Percentiles rank a stretch among this genome's conserved stretches.
phyloP scores from a whole-genome alignment of 352 stramenopile genomes.

The Halophytophthora polymorphica region DNA sequence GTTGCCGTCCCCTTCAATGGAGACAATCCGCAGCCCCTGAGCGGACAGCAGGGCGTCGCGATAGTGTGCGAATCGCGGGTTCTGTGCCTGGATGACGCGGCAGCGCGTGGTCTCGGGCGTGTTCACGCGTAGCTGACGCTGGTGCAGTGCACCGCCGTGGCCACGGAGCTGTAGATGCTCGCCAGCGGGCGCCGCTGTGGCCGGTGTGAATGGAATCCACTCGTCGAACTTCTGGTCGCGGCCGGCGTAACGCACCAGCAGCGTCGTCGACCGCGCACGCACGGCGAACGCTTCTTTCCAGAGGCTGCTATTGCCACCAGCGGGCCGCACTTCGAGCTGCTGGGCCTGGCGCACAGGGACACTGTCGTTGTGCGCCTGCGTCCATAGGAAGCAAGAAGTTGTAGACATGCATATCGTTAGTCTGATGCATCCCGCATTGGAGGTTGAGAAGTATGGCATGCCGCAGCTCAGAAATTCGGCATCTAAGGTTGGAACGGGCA shows the following conservation, averaged over 20 bases:
- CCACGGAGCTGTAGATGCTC: constrained; percentile 51
- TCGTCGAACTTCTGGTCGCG: constrained; percentile 67
- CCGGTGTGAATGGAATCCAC: constrained; percentile 64
- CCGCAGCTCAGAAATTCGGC: background rate
- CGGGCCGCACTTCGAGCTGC: constrained; percentile 62
- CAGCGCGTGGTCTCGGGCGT: constrained; percentile 32
- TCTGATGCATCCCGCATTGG: constrained; percentile 1
- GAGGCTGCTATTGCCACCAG: constrained; percentile 25
- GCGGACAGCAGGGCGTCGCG: constrained; percentile 38
- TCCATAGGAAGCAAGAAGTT: background rate
- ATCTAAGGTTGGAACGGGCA: background rate
- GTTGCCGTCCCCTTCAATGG: constrained; percentile 95
- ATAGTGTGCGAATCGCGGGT: constrained; percentile 78
- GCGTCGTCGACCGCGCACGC: constrained; percentile 30
- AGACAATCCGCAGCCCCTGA: constrained; percentile 44
- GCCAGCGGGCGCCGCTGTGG: constrained; percentile 48
- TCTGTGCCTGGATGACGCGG: constrained; percentile 66
- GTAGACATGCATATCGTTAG: background rate
- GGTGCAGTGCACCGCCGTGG: constrained; percentile 20
- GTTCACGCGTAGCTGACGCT: constrained; percentile 49
- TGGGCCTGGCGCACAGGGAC: constrained; percentile 60
- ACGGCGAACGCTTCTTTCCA: constrained; percentile 75
- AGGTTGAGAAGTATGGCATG: background rate
- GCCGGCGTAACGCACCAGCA: constrained; percentile 69
- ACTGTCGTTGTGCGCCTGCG: constrained; percentile 53